phyloP scores from a whole-genome alignment of 2,329 filamentous ascomycete species.

The Rhinocladiella similis region DNA sequence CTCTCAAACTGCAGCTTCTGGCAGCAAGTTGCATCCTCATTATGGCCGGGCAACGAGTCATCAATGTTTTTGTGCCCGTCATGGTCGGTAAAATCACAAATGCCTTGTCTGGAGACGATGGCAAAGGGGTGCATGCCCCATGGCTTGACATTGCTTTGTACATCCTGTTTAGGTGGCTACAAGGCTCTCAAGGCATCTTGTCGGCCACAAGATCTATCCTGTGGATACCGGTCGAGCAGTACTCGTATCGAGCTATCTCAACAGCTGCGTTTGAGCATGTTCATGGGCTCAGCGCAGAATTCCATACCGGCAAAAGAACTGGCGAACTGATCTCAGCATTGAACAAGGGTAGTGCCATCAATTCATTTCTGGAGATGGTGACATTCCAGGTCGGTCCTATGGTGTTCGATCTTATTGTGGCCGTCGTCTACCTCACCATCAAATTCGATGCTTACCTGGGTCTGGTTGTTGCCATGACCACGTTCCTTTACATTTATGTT shows the following conservation, averaged over 20 bases:
- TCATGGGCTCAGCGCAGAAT: constrained; percentile 90
- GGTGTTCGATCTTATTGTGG: constrained; percentile 84
- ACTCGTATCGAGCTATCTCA: constrained; percentile 91
- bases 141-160: constrained; percentile 76
- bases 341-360: constrained; percentile 94
- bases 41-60: constrained; percentile 73
- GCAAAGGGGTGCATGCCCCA: constrained; percentile 58
- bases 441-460: constrained; percentile 87
- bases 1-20: constrained; percentile 70
- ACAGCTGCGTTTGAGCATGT: constrained; percentile 97
- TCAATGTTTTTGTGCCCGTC: constrained; percentile 83
- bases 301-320: constrained; percentile 94
- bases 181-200: constrained; percentile 84
- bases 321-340: constrained; percentile 93
- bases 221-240: constrained; percentile 96
- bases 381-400: constrained; percentile 96
- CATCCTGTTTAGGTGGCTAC: constrained; percentile 75
- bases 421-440: constrained; percentile 77
- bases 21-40: constrained; percentile 81
- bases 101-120: constrained; percentile 62
- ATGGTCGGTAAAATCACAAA: constrained; percentile 81
- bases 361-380: constrained; percentile 92
- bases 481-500: constrained; percentile 94
- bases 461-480: constrained; percentile 83
- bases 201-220: constrained; percentile 78